Base-by-base conservation (phyloP, 352 stramenopile species). In the Phytophthora hibernalis region DNA sequence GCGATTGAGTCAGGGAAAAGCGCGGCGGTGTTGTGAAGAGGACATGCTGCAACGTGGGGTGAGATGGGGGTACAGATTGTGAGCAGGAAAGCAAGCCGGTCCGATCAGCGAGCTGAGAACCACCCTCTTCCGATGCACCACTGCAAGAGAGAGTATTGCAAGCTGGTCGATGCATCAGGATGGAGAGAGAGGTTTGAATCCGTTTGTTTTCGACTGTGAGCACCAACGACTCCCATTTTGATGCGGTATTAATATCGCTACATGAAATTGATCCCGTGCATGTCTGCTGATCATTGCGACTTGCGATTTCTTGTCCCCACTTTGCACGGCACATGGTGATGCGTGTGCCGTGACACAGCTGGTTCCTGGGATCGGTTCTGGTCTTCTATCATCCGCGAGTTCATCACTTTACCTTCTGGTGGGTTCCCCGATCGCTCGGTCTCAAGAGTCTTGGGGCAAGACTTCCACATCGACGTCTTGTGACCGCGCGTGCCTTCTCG, bases 1-100 rank as follows among this genome's bases (percentile, higher is more conserved):
- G 10, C 15, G 38, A 15, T 13, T 13, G 37, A 44, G 40, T 7
- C 9, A 48, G 42, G 38, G 38, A 62, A 62, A 62, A 54, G 43
- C 30, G 43, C n/a, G 54, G 44, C 43, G 22, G 42, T 30, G 42
- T 11, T 3, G 35, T 37, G 38, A 21, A 45, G 38, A 37, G 31
- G 31, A 10, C 7, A 37, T 21, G 16, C 38, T 18, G 38, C 38
- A 11, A 8, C 37, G 37, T 44, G 37, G 9, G 37, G 37, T 44
- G 37, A 44, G 37, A 22, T 45, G 35, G 21, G 15, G 18, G 35
- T 44, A 12, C 30, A 33, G 31, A 42, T 54, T 40, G 31, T 31
- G 10, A 18, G 37, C 37, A 44, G 37, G 37, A 28, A 21, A 21
- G 37, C 38, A 45, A 22, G 38, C 38, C 38, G 38, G 12, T 18